Evolutionary conservation across 2,329 filamentous ascomycete species (phyloP), one percentile per base, ranked within the genome.

Genomic region (Penicillium sp.): DNA sequence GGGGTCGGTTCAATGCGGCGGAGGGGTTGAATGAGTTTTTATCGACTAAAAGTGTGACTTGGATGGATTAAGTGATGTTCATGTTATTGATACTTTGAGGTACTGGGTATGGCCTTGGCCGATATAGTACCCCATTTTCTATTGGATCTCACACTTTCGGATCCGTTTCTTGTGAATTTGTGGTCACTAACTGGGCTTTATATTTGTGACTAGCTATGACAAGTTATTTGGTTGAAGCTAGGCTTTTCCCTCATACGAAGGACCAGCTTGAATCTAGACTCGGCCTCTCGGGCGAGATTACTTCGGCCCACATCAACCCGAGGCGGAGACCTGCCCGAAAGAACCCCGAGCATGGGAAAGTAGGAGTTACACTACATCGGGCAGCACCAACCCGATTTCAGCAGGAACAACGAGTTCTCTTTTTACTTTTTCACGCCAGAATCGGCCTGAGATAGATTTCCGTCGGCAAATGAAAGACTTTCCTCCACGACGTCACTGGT

Each of bases 21-120:
- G 59, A 62, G 34, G 84, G 83, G 0, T 60, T 87, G 51, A 75
- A 80, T 4, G 84, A 87, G 67, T 87, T 84, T 76, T 70, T 84
- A 45, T 73, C 77, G 59, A 82, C 79, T 8, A 88, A 87, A 77
- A 85, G 76, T 13, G 74, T 88, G 13, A 87, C 84, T 0, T 87
- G 79, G 69, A 72, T 73, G 64, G 72, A 75, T 58, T 76, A 56
- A 42, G 26, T 42, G 21, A 13, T 42, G 24, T 26, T 8, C 3
- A 9, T 15, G 4, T 42, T 26, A 12, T 26, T 24, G 21, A 42
- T 42, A 12, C 12, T 8, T 24, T 15, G 10, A 24, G 24, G 39
- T 23, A 12, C n/a, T 26, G 39, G 21, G 15, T 42, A 16, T 26
- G 21, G 12, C 4, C 7, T 26, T 26, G 21, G 21, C 16, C 4